Conservation (phyloP, 805 yeast species). For the Candida xiaguanensis region DNA sequence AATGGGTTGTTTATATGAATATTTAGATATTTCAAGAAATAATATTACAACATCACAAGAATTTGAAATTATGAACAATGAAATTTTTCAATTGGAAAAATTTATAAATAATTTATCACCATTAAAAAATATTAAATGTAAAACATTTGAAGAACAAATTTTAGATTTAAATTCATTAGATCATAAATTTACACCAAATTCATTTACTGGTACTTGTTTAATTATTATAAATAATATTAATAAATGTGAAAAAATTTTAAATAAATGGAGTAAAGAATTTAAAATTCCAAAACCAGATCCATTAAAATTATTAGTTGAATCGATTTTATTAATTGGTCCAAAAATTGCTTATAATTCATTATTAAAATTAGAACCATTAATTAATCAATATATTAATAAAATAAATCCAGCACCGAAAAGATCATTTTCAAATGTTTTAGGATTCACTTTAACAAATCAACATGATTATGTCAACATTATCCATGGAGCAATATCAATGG, state of each 20-base stretch:
- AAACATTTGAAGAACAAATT: conserved; percentile 5
- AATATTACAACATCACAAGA: background rate
- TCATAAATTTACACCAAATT: background rate
- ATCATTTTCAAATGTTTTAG: background rate
- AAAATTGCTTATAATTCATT: background rate
- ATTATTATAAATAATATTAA: conserved; percentile 1
- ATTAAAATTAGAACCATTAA: conserved; percentile 2
- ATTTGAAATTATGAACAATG: conserved; percentile 2
- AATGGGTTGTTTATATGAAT: conserved; percentile 7
- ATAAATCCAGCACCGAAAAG: background rate
- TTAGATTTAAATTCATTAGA: background rate
- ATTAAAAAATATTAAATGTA: background rate
- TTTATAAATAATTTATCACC: background rate
- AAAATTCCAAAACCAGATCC: background rate
- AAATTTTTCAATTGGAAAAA: conserved; percentile 4
- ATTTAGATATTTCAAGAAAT: conserved; percentile 4
- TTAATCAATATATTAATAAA: conserved; percentile 2
- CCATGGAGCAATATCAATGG: conserved; percentile 4
- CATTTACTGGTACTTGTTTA: conserved; percentile 6
- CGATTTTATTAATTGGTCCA: conserved; percentile 6
- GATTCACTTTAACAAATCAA: background rate
- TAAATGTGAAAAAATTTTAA: background rate
- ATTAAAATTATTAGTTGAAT: conserved; percentile 3
- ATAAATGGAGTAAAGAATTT: conserved; percentile 4
- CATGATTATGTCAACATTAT: background rate